Percentiles rank a stretch among this genome's conserved stretches.
phyloP scores from a whole-genome alignment of 2,329 filamentous ascomycete genomes.

The Arachnomyces sp. region DNA sequence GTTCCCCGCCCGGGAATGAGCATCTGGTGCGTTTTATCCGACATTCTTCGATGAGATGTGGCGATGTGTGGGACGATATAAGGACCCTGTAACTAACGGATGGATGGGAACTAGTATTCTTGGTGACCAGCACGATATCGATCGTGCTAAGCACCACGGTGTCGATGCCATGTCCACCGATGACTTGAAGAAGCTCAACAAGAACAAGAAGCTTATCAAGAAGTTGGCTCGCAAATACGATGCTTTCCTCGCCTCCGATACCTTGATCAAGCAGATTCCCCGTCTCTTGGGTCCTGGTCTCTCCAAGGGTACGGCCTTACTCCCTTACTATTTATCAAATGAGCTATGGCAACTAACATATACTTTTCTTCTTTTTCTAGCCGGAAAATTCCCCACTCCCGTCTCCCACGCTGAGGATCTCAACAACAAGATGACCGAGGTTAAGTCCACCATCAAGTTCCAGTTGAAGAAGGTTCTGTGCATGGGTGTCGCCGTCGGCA shows the following conservation, averaged over 20 bases:
- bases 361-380: constrained; percentile 42
- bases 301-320: constrained; percentile 67
- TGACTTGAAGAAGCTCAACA: constrained; percentile 99
- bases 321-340: neutral
- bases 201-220: constrained; percentile 99
- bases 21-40: constrained; percentile 56
- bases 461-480: constrained; percentile 99
- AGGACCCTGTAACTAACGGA: constrained; percentile 4
- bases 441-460: constrained; percentile 99
- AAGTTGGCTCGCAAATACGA: constrained; percentile 99
- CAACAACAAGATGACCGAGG: constrained; percentile 89
- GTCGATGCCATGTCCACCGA: constrained; percentile 97
- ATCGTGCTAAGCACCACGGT: constrained; percentile 98
- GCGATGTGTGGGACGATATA: constrained; percentile 3
- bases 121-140: constrained; percentile 95
- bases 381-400: constrained; percentile 98
- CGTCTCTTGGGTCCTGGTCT: constrained; percentile 98
- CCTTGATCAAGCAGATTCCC: constrained; percentile 98
- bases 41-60: constrained; percentile 1
- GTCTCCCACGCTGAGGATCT: constrained; percentile 96
- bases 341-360: too few relatives aligned
- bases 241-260: constrained; percentile 94
- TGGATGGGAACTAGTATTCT: constrained; percentile 53
- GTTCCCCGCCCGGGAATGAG: constrained; percentile 86
- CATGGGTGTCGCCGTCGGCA: constrained; percentile 98